phyloP scores from a whole-genome alignment of 805 yeast genomes.

The Candida tammaniensis region DNA sequence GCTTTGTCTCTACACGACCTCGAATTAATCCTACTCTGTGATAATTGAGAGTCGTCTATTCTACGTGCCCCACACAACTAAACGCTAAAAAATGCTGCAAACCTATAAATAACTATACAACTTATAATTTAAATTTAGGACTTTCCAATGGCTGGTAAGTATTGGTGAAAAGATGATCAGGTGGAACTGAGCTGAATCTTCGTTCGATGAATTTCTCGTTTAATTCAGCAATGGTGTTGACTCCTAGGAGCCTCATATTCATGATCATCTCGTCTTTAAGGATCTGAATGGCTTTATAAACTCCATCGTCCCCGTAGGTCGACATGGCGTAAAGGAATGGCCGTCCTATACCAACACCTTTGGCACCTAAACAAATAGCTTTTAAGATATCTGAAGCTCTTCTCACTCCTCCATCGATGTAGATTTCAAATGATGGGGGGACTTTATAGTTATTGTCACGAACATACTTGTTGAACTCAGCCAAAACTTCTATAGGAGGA shows the following conservation, averaged over 20 bases:
- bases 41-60: no score
- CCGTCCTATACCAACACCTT: conserved; percentile 72
- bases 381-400: conserved; percentile 77
- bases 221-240: conserved; percentile 47
- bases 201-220: conserved; percentile 62
- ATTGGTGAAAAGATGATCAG: conserved; percentile 51
- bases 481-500: conserved; percentile 61
- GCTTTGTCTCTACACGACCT: conserved; percentile 4
- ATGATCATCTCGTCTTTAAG: conserved; percentile 59
- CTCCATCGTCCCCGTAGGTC: conserved; percentile 79
- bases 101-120: neutral
- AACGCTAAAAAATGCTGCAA: neutral
- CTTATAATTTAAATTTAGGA: conserved; percentile 45
- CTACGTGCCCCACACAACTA: neutral
- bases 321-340: conserved; percentile 76
- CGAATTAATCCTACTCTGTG: neutral
- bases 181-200: conserved; percentile 46
- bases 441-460: conserved; percentile 30
- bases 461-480: conserved; percentile 49
- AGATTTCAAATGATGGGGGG: conserved; percentile 55
- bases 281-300: conserved; percentile 58
- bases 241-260: conserved; percentile 69
- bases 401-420: conserved; percentile 74
- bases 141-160: conserved; percentile 57
- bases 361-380: conserved; percentile 75